Evolutionary conservation across 441 rosid species (phyloP).

Genomic region (Biscutella laevigata): DNA sequence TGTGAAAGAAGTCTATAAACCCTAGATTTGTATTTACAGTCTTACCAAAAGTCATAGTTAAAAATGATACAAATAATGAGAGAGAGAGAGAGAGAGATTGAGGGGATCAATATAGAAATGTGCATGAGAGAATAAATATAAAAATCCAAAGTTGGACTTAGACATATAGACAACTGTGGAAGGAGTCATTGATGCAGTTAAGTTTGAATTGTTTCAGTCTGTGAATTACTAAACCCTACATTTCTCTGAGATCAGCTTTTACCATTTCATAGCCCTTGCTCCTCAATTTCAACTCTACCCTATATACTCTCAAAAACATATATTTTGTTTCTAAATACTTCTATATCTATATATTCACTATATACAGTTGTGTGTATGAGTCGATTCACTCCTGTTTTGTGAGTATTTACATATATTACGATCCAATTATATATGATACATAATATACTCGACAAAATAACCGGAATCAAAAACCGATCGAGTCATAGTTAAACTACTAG

Average conservation of each 20-base stretch:
- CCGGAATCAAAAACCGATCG: no score
- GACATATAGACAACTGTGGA: constrained; percentile 26
- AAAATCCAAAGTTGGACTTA: no score
- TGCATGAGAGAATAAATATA: no score
- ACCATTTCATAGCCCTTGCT: constrained; percentile 20
- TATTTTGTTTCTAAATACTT: no score
- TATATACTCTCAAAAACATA: background rate
- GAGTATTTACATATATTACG: background rate
- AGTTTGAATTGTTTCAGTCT: constrained; percentile 26
- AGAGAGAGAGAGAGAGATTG: constrained; percentile 17
- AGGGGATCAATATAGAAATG: constrained; percentile 18
- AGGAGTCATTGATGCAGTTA: constrained; percentile 30
- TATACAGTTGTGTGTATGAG: no score
- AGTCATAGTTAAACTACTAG: no score
- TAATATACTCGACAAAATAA: no score
- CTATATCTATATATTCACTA: no score
- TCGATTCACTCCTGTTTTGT: background rate
- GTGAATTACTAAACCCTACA: constrained; percentile 23
- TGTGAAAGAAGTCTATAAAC: constrained; percentile 25
- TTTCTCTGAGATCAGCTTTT: constrained; percentile 21
- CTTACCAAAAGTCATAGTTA: background rate
- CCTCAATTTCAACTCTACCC: constrained; percentile 30
- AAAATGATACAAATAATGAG: background rate
- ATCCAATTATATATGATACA: background rate
- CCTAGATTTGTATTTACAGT: constrained; percentile 17